These are phyloP conservation scores for Ogataea dorogensis DNA, from an alignment of 805 yeast species.

Conservation along the genomic window DNA sequence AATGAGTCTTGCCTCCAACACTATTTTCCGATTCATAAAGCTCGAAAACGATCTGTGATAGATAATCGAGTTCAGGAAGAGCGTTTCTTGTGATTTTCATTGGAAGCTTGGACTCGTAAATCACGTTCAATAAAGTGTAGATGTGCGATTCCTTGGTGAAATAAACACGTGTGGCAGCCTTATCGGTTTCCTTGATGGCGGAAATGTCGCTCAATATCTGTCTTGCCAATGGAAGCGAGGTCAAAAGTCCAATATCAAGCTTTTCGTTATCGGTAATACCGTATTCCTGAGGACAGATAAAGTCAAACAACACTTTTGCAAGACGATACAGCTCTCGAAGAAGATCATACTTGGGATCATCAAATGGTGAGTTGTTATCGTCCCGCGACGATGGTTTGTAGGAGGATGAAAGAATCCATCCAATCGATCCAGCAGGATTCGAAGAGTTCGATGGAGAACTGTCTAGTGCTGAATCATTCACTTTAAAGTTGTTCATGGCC, in stretches of 20 bases:
- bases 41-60: slow-evolving; percentile 93
- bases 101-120: slow-evolving; percentile 91
- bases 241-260: slow-evolving; percentile 89
- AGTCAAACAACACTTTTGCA: slow-evolving; percentile 92
- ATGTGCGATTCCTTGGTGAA: slow-evolving; percentile 97
- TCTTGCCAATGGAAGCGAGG: slow-evolving; percentile 90
- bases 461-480: slow-evolving; percentile 41
- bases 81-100: slow-evolving; percentile 94
- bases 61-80: slow-evolving; percentile 91
- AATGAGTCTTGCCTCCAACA: slow-evolving; percentile 74
- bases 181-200: slow-evolving; percentile 70
- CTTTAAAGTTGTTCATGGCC: slow-evolving; percentile 74
- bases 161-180: slow-evolving; percentile 83
- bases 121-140: slow-evolving; percentile 85
- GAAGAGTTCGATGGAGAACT: slow-evolving; percentile 26
- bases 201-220: slow-evolving; percentile 81
- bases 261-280: slow-evolving; percentile 96
- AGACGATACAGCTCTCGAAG: slow-evolving; percentile 85
- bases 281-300: slow-evolving; percentile 97
- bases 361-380: slow-evolving; percentile 52
- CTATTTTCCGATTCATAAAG: slow-evolving; percentile 77
- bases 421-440: slow-evolving; percentile 60
- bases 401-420: slow-evolving; percentile 57
- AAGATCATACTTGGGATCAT: slow-evolving; percentile 73
- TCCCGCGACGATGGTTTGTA: slow-evolving; percentile 31